Evolutionary conservation across 441 rosid species (phyloP), one percentile per base, ranked within the genome.

Genomic region (Bruguiera hainesii): DNA sequence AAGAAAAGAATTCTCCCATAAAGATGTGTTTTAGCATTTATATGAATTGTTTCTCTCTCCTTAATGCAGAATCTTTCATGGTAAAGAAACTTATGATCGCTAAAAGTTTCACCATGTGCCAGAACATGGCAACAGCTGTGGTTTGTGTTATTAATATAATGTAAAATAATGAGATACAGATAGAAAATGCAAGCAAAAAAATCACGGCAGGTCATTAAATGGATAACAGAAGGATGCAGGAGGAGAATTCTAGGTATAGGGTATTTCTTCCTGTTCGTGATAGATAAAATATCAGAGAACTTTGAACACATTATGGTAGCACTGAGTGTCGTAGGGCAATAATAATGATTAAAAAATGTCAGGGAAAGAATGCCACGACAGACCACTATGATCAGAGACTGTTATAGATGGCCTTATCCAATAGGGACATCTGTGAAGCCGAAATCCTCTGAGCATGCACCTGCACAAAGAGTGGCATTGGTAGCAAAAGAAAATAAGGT

Each of bases 391-490:
- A 79, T 85, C 75, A 21, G 91, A 88, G 77, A 92, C 75, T 7
- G 86, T 84, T 49, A 92, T 80, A 37, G 90, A 80, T 19, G 98
- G 98, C 80, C 96, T 82, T 74, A 88, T 80, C 98, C 96, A 92
- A 70, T 88, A 88, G 68, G 95, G 98, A 67, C 98, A 88, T 65
- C 76, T 83, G 74, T 78, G 89, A 76, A 92, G 80, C 61, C 89
- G 87, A 74, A 92, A 88, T 29, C 96, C 96, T 75, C 93, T 84
- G 9, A 92, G 88, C 90, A 88, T 90, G 82, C 98, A 92, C 81
- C 97, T 90, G 81, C 52, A 75, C 31, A 59, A 72, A 23, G 60
- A 4, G 18, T 9, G 28, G 5, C 25, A 23, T 55, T 23, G 6
- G 18, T 55, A 55, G 15, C 58, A 20, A 25, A 21, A 55, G 58